Evolutionary conservation across 2,329 filamentous ascomycete genomes (phyloP).

Genomic region (Leptographium wingfieldii): DNA sequence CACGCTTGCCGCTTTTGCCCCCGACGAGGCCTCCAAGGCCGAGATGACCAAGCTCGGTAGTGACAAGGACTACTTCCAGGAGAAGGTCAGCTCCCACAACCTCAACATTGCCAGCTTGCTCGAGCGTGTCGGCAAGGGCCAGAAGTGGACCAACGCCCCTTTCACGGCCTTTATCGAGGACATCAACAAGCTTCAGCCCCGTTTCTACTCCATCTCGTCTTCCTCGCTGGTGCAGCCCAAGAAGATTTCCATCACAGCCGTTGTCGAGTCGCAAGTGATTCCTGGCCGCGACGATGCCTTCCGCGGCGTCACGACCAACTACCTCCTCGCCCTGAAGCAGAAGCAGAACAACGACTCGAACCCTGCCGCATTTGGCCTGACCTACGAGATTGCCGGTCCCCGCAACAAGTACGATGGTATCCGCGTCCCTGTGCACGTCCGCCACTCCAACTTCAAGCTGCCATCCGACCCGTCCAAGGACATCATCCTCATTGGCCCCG

Average conservation of each 20-base stretch:
- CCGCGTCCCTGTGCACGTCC: constrained; percentile 87
- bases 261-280: constrained; percentile 74
- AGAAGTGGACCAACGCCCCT: constrained; percentile 72
- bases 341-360: constrained; percentile 84
- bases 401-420: constrained; percentile 96
- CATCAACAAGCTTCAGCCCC: constrained; percentile 86
- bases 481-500: constrained; percentile 90
- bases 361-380: constrained; percentile 71
- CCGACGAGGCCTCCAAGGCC: constrained; percentile 69
- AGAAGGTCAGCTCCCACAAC: constrained; percentile 67
- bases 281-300: constrained; percentile 66
- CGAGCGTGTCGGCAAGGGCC: constrained; percentile 54
- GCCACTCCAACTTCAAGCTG: constrained; percentile 98
- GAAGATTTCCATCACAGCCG: constrained; percentile 88
- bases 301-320: constrained; percentile 94
- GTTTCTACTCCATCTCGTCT: constrained; percentile 98
- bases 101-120: constrained; percentile 86
- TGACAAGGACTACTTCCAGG: constrained; percentile 92
- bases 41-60: constrained; percentile 80
- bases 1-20: constrained; percentile 77
- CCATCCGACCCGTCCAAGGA: constrained; percentile 91
- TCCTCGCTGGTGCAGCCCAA: constrained; percentile 89
- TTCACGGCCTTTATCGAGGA: constrained; percentile 94
- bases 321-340: constrained; percentile 85
- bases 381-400: constrained; percentile 77